These are phyloP conservation scores for Fusarium fujikuroi DNA, from an alignment of 2,329 filamentous ascomycete species.

Conservation along the genomic window DNA sequence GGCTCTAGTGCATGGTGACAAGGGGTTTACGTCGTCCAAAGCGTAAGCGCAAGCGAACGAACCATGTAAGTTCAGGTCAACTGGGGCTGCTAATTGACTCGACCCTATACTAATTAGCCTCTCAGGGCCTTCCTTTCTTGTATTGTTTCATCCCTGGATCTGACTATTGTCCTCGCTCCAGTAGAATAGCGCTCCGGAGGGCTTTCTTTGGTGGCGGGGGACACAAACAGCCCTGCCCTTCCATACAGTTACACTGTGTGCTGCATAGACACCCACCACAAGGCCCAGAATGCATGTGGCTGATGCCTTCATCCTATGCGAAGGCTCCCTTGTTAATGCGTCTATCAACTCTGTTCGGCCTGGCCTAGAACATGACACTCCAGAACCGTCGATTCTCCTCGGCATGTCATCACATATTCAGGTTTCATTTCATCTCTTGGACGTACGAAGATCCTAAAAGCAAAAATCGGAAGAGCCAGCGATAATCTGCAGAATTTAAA, in stretches of 20 bases:
- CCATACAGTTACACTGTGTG: not conserved
- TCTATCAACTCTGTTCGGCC: not conserved
- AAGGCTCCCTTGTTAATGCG: slow-evolving; percentile 1
- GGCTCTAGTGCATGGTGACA: slow-evolving; percentile 26
- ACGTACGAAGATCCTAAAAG: not conserved
- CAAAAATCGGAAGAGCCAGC: not conserved
- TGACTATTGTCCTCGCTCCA: slow-evolving; percentile 2
- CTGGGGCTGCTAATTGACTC: slow-evolving; percentile 10
- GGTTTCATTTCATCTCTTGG: slow-evolving; percentile 1
- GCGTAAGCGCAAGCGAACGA: slow-evolving; percentile 13
- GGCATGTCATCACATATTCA: slow-evolving; percentile 1
- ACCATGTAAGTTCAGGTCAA: slow-evolving; percentile 9
- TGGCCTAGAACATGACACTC: not conserved
- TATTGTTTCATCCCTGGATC: slow-evolving; percentile 22
- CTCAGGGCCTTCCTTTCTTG: slow-evolving; percentile 16
- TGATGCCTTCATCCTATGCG: slow-evolving; percentile 8
- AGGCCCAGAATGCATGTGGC: slow-evolving; percentile 11
- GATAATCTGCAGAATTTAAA: slow-evolving; percentile 5
- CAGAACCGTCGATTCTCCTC: not conserved
- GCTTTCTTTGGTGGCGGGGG: slow-evolving; percentile 21
- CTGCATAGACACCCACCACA: slow-evolving; percentile 7
- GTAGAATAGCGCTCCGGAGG: not conserved
- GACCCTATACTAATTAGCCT: not conserved
- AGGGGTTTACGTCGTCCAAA: slow-evolving; percentile 16
- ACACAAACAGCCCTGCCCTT: slow-evolving; percentile 7